These are phyloP conservation scores for Terana coerulea DNA, from an alignment of 768 basidiomycete genomes.

Conservation along the genomic window DNA sequence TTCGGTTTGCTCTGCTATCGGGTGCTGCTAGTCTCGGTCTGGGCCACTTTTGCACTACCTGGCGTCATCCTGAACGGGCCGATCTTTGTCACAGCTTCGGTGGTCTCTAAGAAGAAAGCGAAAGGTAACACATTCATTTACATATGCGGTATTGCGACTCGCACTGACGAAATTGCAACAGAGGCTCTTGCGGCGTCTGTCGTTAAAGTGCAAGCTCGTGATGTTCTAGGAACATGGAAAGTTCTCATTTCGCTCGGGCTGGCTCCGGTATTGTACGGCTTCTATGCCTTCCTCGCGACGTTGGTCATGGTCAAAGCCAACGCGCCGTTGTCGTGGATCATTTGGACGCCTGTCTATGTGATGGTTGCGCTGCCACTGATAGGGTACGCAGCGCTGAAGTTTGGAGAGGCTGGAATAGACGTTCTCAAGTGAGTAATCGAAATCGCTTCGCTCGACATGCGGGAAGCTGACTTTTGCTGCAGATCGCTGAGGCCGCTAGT, in stretches of 20 bases:
- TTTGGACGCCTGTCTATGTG: slow-evolving; percentile 75
- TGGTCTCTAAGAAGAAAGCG: slow-evolving; percentile 82
- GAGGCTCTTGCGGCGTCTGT: slow-evolving; percentile 93
- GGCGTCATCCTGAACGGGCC: slow-evolving; percentile 89
- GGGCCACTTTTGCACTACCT: slow-evolving; percentile 82
- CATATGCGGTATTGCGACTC: neutral
- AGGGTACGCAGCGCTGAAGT: slow-evolving; percentile 91
- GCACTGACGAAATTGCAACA: slow-evolving; percentile 29
- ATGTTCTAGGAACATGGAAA: slow-evolving; percentile 96
- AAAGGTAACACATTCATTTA: slow-evolving; percentile 71
- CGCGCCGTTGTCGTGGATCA: slow-evolving; percentile 55
- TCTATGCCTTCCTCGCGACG: slow-evolving; percentile 80
- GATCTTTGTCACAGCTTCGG: slow-evolving; percentile 89
- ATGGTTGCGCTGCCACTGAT: slow-evolving; percentile 74
- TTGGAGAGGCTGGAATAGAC: slow-evolving; percentile 96
- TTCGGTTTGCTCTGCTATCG: slow-evolving; percentile 82
- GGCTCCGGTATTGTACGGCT: slow-evolving; percentile 77
- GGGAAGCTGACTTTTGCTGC: slow-evolving; percentile 10
- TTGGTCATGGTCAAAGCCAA: slow-evolving; percentile 64
- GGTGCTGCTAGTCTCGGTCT: slow-evolving; percentile 66
- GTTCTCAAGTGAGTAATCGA: slow-evolving; percentile 79
- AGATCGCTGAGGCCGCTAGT: slow-evolving; percentile 92
- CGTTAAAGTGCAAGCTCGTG: slow-evolving; percentile 90
- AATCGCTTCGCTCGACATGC: neutral
- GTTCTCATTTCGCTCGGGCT: slow-evolving; percentile 87